Conservation (phyloP, 1,284 basidiomycete genomes). For the Neotropicomus parvogracilis region DNA sequence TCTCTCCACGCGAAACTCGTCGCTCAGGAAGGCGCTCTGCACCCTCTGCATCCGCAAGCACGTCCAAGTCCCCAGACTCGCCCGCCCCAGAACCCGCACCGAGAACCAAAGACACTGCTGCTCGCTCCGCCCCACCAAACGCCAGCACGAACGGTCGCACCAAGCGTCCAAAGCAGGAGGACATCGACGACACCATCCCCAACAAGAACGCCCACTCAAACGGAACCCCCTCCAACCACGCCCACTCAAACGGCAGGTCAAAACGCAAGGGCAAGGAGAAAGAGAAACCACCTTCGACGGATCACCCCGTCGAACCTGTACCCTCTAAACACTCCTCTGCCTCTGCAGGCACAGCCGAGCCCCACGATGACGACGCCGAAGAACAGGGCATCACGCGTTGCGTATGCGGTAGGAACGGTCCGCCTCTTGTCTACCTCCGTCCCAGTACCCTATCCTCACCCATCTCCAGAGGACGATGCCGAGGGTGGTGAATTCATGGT, state of each 20-base stretch:
- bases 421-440: conserved; percentile 31
- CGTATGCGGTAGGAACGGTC: conserved; percentile 87
- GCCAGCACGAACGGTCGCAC: conserved; percentile 43
- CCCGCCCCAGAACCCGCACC: conserved; percentile 49
- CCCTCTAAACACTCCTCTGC: conserved; percentile 33
- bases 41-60: conserved; percentile 60
- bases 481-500: conserved; percentile 91
- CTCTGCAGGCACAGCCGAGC: conserved; percentile 37
- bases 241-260: conserved; percentile 35
- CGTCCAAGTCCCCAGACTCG: conserved; percentile 76
- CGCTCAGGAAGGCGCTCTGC: conserved; percentile 70
- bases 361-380: conserved; percentile 56
- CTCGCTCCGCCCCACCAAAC: conserved; percentile 44
- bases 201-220: conserved; percentile 45
- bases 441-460: conserved; percentile 17
- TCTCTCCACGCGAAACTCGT: conserved; percentile 69
- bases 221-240: conserved; percentile 37
- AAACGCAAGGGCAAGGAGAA: conserved; percentile 38
- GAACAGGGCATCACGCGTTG: conserved; percentile 89
- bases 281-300: conserved; percentile 26
- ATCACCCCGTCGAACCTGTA: conserved; percentile 25
- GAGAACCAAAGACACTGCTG: conserved; percentile 38
- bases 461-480: conserved; percentile 62
- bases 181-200: conserved; percentile 55
- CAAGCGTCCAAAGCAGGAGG: conserved; percentile 72